Conservation (phyloP, 306 rosid species). For the Pachyrhizus erosus region DNA sequence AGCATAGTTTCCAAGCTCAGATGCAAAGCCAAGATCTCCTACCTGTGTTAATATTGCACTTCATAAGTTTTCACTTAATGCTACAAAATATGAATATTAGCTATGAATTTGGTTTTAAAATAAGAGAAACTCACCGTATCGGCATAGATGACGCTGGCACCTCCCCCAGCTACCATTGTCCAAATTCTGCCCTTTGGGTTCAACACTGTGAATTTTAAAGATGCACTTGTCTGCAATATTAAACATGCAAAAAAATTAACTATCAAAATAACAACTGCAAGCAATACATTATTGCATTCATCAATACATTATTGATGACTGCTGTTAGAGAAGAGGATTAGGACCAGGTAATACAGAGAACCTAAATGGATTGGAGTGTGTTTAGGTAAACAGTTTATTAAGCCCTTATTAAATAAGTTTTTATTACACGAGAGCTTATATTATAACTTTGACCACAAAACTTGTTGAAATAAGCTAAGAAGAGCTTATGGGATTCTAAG, state of each 20-base stretch:
- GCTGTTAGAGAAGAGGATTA: constrained; percentile 10
- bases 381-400: neutral
- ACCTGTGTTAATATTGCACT: constrained; percentile 57
- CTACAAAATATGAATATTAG: constrained; percentile 28
- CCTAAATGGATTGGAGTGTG: neutral
- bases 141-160: constrained; percentile 97
- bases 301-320: constrained; percentile 13
- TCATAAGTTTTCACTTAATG: constrained; percentile 13
- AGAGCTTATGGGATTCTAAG: neutral
- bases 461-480: neutral
- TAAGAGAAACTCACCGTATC: constrained; percentile 68
- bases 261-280: constrained; percentile 9
- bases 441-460: neutral
- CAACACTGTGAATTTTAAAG: constrained; percentile 92
- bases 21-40: constrained; percentile 95
- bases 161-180: constrained; percentile 99
- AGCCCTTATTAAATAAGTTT: neutral
- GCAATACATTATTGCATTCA: constrained; percentile 36
- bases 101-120: constrained; percentile 28
- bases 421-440: neutral
- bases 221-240: constrained; percentile 86
- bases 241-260: constrained; percentile 12
- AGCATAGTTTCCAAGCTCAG: constrained; percentile 97
- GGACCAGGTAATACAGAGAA: neutral
- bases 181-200: constrained; percentile 94